Base-by-base conservation (phyloP, 2,329 filamentous ascomycete species). In the Ascochyta fabae region DNA sequence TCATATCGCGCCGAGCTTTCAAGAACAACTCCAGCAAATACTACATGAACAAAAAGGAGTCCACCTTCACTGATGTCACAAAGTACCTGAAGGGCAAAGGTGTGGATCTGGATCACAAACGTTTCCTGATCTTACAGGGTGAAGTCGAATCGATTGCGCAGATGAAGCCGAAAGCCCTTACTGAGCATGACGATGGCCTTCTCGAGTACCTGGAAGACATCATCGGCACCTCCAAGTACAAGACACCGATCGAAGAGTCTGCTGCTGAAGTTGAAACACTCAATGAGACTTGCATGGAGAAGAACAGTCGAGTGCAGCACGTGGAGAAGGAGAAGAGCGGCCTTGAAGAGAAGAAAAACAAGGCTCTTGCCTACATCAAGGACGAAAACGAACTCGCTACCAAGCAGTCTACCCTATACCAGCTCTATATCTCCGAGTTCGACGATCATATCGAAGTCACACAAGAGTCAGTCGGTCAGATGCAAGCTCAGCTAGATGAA, bases 1-100 rank as follows among this genome's bases (percentile, higher is more conserved):
- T 97, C 57, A 90, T 99, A 63, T 97, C 95, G 7, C 87, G 95
- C 69, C 89, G 88, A 72, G 95, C 93, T 0, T 99, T 99, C 85
- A 95, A 92, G 75, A 99, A 98, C 79, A 99, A 98, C 77, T 89
- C 91, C 9, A 98, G 94, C 85, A 96, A 95, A 76, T 99, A 99
- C 78, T 98, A 96, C 78, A 96, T 99, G 80, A 92, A 99, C 71
- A 87, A 85, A 61, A 91, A 89, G 67, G 88, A 90, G 59, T 96
- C 94, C 31, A 96, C 91, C 70, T 99, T 97, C 74, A 98, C 93
- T 0, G 85, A 88, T 0, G 95, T 99, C 26, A 97, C 93, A 0
- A 91, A 88, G 0, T 81, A 99, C 13, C 84, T 99, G 8, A 89
- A 89, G 53, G 92, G 92, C 22, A 87, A 91, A 23, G 96, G 95